Evolutionary conservation across 371 early-diverging fungal species (phyloP), one percentile per base, ranked within the genome.

Genomic region (Amoeboaphelidium occidentale): DNA sequence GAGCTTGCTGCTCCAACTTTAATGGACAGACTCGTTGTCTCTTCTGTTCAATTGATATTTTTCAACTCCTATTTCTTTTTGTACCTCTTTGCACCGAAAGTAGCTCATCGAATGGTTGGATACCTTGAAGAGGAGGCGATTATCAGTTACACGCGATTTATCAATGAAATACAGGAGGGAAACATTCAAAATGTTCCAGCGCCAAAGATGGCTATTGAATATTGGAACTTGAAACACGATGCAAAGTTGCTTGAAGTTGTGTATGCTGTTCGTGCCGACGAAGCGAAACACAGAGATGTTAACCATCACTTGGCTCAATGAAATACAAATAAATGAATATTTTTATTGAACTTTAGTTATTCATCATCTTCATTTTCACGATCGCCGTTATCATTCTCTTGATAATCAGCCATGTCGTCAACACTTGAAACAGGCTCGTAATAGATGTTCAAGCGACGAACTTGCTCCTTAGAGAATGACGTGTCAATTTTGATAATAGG

Each of bases 101-200:
- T 52, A 23, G 53, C 54, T 27, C 62, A 62, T 42, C 24, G 59
- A 21, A 51, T 62, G 23, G 62, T 62, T 14, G 62, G 62, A 27
- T 59, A 62, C 44, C 49, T 62, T 20, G 62, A 62, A 46, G 59
- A 59, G 46, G 59, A 62, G 43, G 62, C 62, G 26, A 53, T 62
- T 26, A 47, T 49, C 12, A 56, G 59, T 17, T 62, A 62, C 46
- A 53, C 52, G 21, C 48, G 39, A 22, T 53, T 56, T 49, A 42
- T 52, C 28, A 27, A 52, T n/a, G 59, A 62, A 47, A 58, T 62
- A 6, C 23, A 51, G 26, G 20, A 42, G 14, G 60, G 60, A 26
- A 52, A 53, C 23, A 56, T 62, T 25, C 27, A 56, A 48, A 58
- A 62, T 48, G 46, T 46, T 12, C 10, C 25, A 0, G 59, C 59